Conservation (phyloP, 139 green algal species). For the Yamagishiella unicocca region DNA sequence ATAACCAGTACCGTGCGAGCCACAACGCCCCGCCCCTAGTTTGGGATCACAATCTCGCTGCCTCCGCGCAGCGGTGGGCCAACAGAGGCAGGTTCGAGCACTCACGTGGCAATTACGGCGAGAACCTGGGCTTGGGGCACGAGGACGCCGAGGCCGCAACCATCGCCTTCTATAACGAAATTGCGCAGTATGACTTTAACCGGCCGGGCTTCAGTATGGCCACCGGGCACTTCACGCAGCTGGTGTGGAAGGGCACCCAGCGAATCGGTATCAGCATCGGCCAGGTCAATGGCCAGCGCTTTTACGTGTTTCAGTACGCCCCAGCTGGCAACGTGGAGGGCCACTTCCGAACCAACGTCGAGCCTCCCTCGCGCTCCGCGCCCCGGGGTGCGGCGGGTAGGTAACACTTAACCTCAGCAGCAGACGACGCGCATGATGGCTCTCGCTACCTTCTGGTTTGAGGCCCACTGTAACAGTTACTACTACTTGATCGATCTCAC, state of each 20-base stretch:
- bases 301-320: not conserved
- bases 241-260: not conserved
- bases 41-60: not conserved
- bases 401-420: no score
- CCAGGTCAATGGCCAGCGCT: not conserved
- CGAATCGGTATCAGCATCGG: not conserved
- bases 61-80: not conserved
- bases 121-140: not conserved
- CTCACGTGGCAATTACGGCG: not conserved
- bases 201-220: conserved; percentile 15
- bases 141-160: not conserved
- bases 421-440: no score
- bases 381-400: no score
- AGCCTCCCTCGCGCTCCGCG: no score
- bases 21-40: not conserved
- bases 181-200: conserved; percentile 24
- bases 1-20: not conserved
- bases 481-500: no score
- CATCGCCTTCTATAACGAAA: conserved; percentile 27
- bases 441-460: no score
- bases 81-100: not conserved
- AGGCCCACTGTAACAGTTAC: no score
- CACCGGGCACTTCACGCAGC: conserved; percentile 51
- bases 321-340: not conserved
- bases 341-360: not conserved